Conservation (phyloP, 371 early-diverging fungal species). For the Paraphysoderma sedebokerense region DNA sequence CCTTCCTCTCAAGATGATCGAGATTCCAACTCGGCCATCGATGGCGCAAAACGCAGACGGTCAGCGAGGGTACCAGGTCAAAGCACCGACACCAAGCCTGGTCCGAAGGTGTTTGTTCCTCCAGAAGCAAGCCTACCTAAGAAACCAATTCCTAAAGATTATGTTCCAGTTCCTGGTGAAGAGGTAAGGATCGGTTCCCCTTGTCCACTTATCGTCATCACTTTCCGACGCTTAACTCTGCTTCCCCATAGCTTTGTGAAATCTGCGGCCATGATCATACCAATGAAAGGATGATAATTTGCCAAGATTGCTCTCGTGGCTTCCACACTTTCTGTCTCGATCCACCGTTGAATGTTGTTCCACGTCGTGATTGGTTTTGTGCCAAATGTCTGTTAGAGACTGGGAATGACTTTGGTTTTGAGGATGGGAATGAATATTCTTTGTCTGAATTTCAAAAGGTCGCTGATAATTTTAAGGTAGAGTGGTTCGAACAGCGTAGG, state of each 20-base stretch:
- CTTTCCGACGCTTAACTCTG: not conserved
- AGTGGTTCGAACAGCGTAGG: constrained; percentile 36
- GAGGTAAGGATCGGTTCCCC: not conserved
- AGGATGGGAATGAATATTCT: constrained; percentile 60
- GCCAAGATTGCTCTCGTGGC: constrained; percentile 71
- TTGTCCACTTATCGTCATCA: not conserved
- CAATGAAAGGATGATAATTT: constrained; percentile 48
- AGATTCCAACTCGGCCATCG: no score
- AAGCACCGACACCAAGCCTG: not conserved
- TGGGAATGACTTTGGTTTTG: constrained; percentile 85
- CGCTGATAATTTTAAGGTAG: constrained; percentile 60
- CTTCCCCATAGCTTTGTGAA: constrained; percentile 11
- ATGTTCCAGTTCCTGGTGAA: not conserved
- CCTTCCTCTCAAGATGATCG: no score
- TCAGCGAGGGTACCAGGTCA: no score
- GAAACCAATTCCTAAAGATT: not conserved
- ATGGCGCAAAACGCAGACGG: no score
- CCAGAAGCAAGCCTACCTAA: not conserved
- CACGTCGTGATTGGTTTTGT: constrained; percentile 74
- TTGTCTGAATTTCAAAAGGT: constrained; percentile 61
- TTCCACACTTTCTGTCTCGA: constrained; percentile 65
- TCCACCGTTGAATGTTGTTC: constrained; percentile 45
- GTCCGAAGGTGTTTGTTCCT: no score
- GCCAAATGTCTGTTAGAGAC: constrained; percentile 53
- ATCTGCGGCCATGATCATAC: constrained; percentile 11